Conservation (phyloP, 768 basidiomycete genomes). For the Suillus discolor region DNA sequence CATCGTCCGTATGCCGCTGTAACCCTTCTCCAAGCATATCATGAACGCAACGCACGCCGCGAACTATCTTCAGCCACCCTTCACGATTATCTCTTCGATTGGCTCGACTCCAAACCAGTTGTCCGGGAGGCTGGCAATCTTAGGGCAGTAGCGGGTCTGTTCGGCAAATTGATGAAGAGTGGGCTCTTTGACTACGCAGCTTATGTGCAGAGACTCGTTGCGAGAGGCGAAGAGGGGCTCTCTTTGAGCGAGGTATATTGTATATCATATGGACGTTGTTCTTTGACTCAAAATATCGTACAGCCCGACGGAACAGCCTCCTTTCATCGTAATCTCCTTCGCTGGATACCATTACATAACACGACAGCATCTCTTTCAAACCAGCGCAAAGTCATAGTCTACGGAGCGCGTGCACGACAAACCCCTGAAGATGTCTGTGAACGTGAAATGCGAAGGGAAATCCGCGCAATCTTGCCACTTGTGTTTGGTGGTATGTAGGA, state of each 20-base stretch:
- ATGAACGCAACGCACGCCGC: constrained; percentile 63
- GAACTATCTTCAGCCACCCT: constrained; percentile 61
- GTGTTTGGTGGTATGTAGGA: constrained; percentile 61
- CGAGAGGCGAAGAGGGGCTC: constrained; percentile 70
- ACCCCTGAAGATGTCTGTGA: constrained; percentile 74
- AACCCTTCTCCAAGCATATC: constrained; percentile 66
- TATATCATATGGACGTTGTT: neutral
- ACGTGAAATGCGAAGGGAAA: constrained; percentile 69
- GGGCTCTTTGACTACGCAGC: constrained; percentile 72
- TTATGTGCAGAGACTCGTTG: constrained; percentile 82
- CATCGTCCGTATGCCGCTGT: constrained; percentile 78
- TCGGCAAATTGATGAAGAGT: constrained; percentile 70
- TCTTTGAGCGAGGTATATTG: constrained; percentile 51
- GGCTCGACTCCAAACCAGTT: constrained; percentile 71
- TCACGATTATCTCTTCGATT: constrained; percentile 79
- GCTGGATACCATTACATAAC: constrained; percentile 71
- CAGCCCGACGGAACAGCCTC: constrained; percentile 37
- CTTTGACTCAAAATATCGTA: constrained; percentile 1
- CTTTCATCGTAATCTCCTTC: constrained; percentile 68
- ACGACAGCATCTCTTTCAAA: constrained; percentile 59
- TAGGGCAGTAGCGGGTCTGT: constrained; percentile 63
- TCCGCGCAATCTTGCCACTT: constrained; percentile 63
- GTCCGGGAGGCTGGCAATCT: constrained; percentile 60
- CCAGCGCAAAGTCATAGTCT: constrained; percentile 70
- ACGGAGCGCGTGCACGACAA: constrained; percentile 68